Evolutionary conservation across 2,329 filamentous ascomycete species (phyloP).

Genomic region (Verticillium dahliae): DNA sequence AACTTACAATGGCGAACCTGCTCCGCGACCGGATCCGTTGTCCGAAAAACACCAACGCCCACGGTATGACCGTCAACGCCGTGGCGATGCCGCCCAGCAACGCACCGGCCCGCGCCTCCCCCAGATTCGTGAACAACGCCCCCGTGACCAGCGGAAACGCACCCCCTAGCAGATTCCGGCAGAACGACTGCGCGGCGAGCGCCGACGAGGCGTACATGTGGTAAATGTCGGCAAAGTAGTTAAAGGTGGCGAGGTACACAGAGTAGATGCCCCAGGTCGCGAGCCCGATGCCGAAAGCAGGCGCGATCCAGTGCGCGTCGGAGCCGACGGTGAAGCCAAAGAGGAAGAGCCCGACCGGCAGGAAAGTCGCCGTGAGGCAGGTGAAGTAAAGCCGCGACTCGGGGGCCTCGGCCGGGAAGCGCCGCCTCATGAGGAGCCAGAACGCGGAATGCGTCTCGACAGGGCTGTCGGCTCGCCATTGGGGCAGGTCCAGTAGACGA

Average conservation of each 20-base stretch:
- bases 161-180: conserved; percentile 76
- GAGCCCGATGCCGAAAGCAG: conserved; percentile 61
- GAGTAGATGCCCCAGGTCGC: conserved; percentile 82
- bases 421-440: conserved; percentile 38
- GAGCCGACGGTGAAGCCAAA: conserved; percentile 66
- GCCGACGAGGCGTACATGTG: conserved; percentile 79
- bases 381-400: conserved; percentile 80
- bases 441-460: conserved; percentile 21
- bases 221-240: conserved; percentile 87
- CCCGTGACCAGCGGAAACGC: conserved; percentile 72
- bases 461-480: conserved; percentile 27
- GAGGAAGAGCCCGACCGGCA: conserved; percentile 76
- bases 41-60: conserved; percentile 76
- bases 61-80: conserved; percentile 73
- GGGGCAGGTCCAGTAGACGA: conserved; percentile 44
- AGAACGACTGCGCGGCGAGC: conserved; percentile 79
- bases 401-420: conserved; percentile 49
- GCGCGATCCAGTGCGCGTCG: conserved; percentile 64
- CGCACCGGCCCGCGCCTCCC: conserved; percentile 64
- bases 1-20: conserved; percentile 54
- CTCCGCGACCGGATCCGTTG: conserved; percentile 68
- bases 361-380: conserved; percentile 66
- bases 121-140: conserved; percentile 66
- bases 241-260: conserved; percentile 84
- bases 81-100: conserved; percentile 68